These are phyloP conservation scores for Jatropha podagrica DNA, from an alignment of 441 rosid genomes.

Conservation along the genomic window DNA sequence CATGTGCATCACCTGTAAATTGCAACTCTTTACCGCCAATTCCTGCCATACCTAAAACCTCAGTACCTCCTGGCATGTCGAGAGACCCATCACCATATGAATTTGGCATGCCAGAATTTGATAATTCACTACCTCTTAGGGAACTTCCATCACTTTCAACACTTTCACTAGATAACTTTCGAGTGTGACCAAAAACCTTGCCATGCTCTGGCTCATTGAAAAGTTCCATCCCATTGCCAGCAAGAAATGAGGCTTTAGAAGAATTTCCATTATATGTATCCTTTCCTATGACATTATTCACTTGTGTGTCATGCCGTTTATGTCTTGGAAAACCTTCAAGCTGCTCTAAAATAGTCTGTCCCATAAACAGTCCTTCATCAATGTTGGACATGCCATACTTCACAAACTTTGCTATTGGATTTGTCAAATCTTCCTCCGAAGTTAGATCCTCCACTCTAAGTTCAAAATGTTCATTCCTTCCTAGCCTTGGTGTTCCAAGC, in stretches of 20 bases:
- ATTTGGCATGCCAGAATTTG: constrained; percentile 57
- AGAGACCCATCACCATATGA: constrained; percentile 57
- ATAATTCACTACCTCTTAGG: constrained; percentile 57
- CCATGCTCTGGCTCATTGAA: constrained; percentile 53
- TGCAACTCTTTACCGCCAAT: constrained; percentile 38
- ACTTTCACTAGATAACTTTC: constrained; percentile 72
- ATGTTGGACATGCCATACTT: constrained; percentile 79
- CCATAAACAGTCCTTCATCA: constrained; percentile 86
- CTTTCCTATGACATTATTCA: constrained; percentile 42
- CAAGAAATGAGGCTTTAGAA: constrained; percentile 42
- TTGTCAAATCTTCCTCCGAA: constrained; percentile 60
- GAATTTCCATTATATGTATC: constrained; percentile 47
- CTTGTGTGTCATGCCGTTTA: constrained; percentile 47
- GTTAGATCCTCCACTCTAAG: constrained; percentile 55
- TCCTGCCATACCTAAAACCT: constrained; percentile 39
- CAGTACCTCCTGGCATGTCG: constrained; percentile 51
- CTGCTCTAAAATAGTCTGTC: constrained; percentile 80
- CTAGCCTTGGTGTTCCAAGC: constrained; percentile 75
- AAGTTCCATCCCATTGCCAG: constrained; percentile 52
- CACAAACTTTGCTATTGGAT: constrained; percentile 63
- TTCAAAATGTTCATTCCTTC: constrained; percentile 60
- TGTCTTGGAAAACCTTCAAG: constrained; percentile 77
- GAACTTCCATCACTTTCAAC: constrained; percentile 63
- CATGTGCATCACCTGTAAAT: constrained; percentile 49
- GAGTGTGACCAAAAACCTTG: constrained; percentile 55